Conservation (phyloP, 371 early-diverging fungal genomes). For the Mortierella sp. region DNA sequence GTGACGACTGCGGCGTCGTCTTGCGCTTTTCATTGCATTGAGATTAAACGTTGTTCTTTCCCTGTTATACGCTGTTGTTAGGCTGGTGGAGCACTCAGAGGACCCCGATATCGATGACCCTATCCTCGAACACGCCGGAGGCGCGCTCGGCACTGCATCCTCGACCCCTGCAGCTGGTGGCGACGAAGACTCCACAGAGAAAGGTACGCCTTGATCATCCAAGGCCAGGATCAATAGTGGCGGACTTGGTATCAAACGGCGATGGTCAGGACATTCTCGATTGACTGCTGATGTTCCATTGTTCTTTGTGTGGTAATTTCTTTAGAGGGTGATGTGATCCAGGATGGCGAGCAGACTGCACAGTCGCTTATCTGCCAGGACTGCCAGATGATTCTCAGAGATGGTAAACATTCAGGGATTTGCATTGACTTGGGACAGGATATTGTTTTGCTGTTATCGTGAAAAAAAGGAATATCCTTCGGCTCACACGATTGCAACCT, state of each 20-base stretch:
- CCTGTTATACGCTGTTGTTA: slow-evolving; percentile 24
- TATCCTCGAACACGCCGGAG: slow-evolving; percentile 52
- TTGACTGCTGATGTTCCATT: not conserved
- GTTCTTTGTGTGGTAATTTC: not conserved
- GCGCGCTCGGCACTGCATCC: slow-evolving; percentile 45
- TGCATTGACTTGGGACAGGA: too few species aligned
- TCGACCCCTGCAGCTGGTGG: slow-evolving; percentile 36
- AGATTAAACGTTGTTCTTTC: not conserved
- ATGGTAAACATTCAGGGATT: slow-evolving; percentile 59
- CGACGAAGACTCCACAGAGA: slow-evolving; percentile 47
- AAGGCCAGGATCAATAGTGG: too few species aligned
- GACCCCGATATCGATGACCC: slow-evolving; percentile 78
- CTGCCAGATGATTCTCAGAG: slow-evolving; percentile 86
- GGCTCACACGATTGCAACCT: not conserved
- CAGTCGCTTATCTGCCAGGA: slow-evolving; percentile 90
- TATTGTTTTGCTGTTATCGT: not conserved
- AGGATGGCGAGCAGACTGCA: slow-evolving; percentile 75
- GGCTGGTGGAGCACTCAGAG: slow-evolving; percentile 84
- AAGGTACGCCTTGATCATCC: slow-evolving; percentile 38
- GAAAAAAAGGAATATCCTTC: not conserved
- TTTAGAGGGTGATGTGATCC: slow-evolving; percentile 73
- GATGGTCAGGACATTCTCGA: not conserved
- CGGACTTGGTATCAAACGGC: too few species aligned
- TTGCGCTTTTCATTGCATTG: not conserved
- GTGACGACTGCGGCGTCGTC: not conserved